These are phyloP conservation scores for Cyberlindnera veronae DNA, from an alignment of 805 yeast genomes.

Conservation along the genomic window DNA sequence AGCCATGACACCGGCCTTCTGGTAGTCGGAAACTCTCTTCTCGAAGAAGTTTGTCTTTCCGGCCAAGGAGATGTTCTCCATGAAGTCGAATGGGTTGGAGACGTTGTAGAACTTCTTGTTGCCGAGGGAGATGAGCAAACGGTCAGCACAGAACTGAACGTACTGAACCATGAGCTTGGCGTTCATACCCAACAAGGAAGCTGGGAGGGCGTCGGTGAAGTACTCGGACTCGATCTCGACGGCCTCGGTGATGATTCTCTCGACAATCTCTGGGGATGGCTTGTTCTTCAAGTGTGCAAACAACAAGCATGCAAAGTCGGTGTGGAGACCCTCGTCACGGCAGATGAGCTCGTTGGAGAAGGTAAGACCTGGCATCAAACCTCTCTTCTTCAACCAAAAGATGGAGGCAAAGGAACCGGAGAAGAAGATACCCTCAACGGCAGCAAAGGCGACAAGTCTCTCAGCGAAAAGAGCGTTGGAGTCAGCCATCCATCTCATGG, in stretches of 20 bases:
- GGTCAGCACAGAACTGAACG: slow-evolving; percentile 96
- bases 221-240: slow-evolving; percentile 92
- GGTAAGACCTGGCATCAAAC: slow-evolving; percentile 97
- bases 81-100: slow-evolving; percentile 94
- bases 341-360: slow-evolving; percentile 96
- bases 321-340: slow-evolving; percentile 98
- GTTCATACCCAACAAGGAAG: slow-evolving; percentile 92
- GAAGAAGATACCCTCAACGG: slow-evolving; percentile 98
- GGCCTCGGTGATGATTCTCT: slow-evolving; percentile 89
- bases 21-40: slow-evolving; percentile 98
- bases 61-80: slow-evolving; percentile 97
- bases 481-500: slow-evolving; percentile 93
- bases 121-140: slow-evolving; percentile 88
- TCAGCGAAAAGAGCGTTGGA: slow-evolving; percentile 87
- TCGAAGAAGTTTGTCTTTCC: slow-evolving; percentile 99
- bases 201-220: slow-evolving; percentile 94
- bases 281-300: slow-evolving; percentile 91
- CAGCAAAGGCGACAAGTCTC: slow-evolving; percentile 96
- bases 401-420: slow-evolving; percentile 98
- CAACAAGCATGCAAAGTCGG: slow-evolving; percentile 95
- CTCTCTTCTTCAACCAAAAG: slow-evolving; percentile 98
- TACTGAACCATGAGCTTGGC: slow-evolving; percentile 92
- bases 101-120: slow-evolving; percentile 84
- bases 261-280: slow-evolving; percentile 76
- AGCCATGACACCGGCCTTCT: slow-evolving; percentile 99